Percentiles rank a stretch among this genome's conserved stretches.
phyloP scores from a whole-genome alignment of 768 basidiomycete genomes.

The Podaxis pistillaris region DNA sequence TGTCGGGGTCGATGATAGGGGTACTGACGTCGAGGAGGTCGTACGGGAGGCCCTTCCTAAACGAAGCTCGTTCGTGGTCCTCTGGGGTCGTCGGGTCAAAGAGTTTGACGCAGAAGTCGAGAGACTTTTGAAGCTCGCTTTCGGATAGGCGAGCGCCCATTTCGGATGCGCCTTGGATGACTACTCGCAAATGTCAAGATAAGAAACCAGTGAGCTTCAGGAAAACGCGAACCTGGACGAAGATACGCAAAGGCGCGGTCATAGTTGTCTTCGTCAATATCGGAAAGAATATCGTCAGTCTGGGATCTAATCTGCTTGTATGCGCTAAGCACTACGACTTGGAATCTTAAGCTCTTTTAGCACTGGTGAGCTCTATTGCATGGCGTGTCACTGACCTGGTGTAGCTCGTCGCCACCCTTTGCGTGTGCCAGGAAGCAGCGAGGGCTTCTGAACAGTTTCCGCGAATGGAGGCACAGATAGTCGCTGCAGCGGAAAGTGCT shows the following conservation, averaged over 20 bases:
- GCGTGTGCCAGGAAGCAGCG: slow-evolving; percentile 54
- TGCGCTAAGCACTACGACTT: slow-evolving; percentile 69
- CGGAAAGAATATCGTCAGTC: slow-evolving; percentile 50
- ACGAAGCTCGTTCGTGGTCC: slow-evolving; percentile 44
- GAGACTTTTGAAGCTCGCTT: slow-evolving; percentile 68
- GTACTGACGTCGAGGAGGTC: slow-evolving; percentile 53
- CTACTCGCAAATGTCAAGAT: slow-evolving; percentile 31
- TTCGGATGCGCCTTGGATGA: slow-evolving; percentile 79
- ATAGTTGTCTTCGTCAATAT: slow-evolving; percentile 68
- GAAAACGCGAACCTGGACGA: slow-evolving; percentile 47
- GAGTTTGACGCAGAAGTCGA: slow-evolving; percentile 75
- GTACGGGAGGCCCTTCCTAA: slow-evolving; percentile 25
- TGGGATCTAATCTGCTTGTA: slow-evolving; percentile 73
- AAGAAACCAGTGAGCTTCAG: background rate
- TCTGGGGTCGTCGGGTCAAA: slow-evolving; percentile 70
- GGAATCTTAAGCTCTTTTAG: slow-evolving; percentile 41
- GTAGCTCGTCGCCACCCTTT: slow-evolving; percentile 54
- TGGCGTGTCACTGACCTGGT: slow-evolving; percentile 39
- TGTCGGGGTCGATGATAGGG: slow-evolving; percentile 44
- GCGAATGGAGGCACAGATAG: slow-evolving; percentile 55
- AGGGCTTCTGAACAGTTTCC: slow-evolving; percentile 44
- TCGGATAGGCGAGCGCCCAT: slow-evolving; percentile 72
- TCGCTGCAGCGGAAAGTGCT: slow-evolving; percentile 54
- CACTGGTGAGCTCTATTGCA: background rate
- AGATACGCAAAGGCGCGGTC: slow-evolving; percentile 65